Base-by-base conservation (phyloP, 768 basidiomycete genomes). In the Agaricus subrufescens region DNA sequence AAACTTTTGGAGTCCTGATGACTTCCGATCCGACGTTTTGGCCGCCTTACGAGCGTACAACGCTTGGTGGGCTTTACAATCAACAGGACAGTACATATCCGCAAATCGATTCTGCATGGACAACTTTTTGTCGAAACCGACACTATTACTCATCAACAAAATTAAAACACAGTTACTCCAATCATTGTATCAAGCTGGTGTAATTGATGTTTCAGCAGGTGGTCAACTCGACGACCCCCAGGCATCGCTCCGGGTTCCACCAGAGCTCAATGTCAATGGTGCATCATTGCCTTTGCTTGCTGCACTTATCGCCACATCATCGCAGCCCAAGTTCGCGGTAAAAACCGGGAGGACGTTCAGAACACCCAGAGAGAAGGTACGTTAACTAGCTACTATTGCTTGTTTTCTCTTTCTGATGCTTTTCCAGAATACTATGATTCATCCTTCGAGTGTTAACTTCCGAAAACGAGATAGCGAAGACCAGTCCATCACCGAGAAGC, bases 261-360 rank as follows among this genome's bases (percentile, higher is more conserved):
- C 77, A 3, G 81, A 84, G 56, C 72, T 94, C 58, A 91, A 92
- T 61, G 69, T 69, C 42, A 91, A 94, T 62, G 79, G 79, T n/a
- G 75, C 86, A 50, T 90, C 86, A 25, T 66, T 85, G 14, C 89
- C 94, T 10, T 70, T 97, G 26, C 72, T 96, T 29, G 85, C 89
- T 11, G 92, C 87, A 7, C 75, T 98, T 52, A 89, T 97, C 65
- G 83, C 92, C 9, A 81, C 91, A 50, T 92, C 91, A 0, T 83
- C 83, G 1, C 92, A 95, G 63, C 94, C 94, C 25, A 94, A 95
- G 68, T 96, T 94, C 68, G 94, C 89, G 3, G 80, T 96, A 52
- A 76, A 88, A 50, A 84, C 82, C 5, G 80, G 84, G 1, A 86
- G 86, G 44, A 84, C 76, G 66, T 82, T 82, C 57, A 78, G 92